Conservation (phyloP, 768 basidiomycete genomes). For the Trametopsis cervina region DNA sequence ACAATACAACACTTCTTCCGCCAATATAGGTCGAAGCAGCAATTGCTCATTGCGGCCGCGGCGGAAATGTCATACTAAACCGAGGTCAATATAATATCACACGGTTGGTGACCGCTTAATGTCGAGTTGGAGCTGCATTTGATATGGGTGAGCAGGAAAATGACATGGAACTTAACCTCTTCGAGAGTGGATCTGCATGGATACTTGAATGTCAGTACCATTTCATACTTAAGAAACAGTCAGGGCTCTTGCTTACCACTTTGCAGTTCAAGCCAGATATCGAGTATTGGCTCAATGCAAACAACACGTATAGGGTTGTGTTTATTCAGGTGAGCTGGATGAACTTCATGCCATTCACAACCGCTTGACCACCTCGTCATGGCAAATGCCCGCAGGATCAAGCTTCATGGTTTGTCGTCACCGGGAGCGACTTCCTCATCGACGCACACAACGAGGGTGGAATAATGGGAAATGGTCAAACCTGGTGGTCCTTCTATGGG, state of each 20-base stretch:
- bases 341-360: too few species aligned
- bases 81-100: constrained; percentile 46
- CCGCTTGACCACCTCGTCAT: too few species aligned
- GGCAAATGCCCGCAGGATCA: constrained; percentile 45
- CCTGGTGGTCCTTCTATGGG: constrained; percentile 52
- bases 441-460: constrained; percentile 51
- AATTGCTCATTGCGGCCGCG: constrained; percentile 41
- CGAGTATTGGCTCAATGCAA: constrained; percentile 46
- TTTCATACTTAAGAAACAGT: not conserved
- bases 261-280: constrained; percentile 46
- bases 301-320: constrained; percentile 53
- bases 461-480: constrained; percentile 55
- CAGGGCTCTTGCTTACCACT: not conserved
- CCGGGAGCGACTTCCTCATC: constrained; percentile 46
- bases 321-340: constrained; percentile 51
- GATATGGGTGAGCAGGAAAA: constrained; percentile 30
- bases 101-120: constrained; percentile 23
- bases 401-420: constrained; percentile 59
- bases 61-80: constrained; percentile 38
- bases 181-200: constrained; percentile 37
- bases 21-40: constrained; percentile 38
- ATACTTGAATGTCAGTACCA: constrained; percentile 33
- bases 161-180: constrained; percentile 43
- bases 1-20: too few species aligned
- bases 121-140: not conserved